Evolutionary conservation across 2,329 filamentous ascomycete species (phyloP).

Genomic region (Microsporum audouinii): DNA sequence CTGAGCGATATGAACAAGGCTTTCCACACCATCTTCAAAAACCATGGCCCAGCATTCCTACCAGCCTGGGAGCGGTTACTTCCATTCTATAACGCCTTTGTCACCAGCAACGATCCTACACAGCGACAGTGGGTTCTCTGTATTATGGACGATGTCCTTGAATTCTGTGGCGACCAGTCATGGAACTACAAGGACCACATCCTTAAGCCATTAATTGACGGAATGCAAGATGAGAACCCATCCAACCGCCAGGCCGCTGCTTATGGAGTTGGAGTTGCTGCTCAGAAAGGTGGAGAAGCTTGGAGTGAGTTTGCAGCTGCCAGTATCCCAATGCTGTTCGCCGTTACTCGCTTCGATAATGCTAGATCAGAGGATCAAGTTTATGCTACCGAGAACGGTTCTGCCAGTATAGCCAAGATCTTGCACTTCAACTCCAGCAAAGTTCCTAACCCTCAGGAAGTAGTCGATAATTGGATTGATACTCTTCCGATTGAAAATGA

Average conservation of each 20-base stretch:
- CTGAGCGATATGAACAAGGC: constrained; percentile 99
- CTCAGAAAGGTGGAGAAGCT: constrained; percentile 73
- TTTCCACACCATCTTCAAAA: constrained; percentile 98
- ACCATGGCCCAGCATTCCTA: constrained; percentile 75
- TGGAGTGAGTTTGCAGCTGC: constrained; percentile 83
- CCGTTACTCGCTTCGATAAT: constrained; percentile 67
- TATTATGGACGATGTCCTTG: constrained; percentile 95
- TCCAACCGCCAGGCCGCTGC: constrained; percentile 92
- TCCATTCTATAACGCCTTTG: constrained; percentile 73
- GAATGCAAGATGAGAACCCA: constrained; percentile 73
- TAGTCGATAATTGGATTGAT: constrained; percentile 76
- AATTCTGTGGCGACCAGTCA: constrained; percentile 86
- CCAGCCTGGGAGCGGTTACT: constrained; percentile 79
- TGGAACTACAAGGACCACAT: constrained; percentile 80
- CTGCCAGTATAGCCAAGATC: constrained; percentile 92
- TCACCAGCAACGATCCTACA: constrained; percentile 68
- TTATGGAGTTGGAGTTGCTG: constrained; percentile 90
- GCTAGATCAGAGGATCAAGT: constrained; percentile 85
- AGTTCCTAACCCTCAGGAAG: constrained; percentile 62
- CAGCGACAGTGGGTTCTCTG: constrained; percentile 98
- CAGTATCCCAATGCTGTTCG: constrained; percentile 70
- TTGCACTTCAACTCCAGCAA: constrained; percentile 75
- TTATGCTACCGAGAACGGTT: constrained; percentile 95
- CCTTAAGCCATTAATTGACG: constrained; percentile 71
- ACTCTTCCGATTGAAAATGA: constrained; percentile 89